Conservation (phyloP, 2,329 filamentous ascomycete genomes). For the Ophioceras dolichostomum region DNA sequence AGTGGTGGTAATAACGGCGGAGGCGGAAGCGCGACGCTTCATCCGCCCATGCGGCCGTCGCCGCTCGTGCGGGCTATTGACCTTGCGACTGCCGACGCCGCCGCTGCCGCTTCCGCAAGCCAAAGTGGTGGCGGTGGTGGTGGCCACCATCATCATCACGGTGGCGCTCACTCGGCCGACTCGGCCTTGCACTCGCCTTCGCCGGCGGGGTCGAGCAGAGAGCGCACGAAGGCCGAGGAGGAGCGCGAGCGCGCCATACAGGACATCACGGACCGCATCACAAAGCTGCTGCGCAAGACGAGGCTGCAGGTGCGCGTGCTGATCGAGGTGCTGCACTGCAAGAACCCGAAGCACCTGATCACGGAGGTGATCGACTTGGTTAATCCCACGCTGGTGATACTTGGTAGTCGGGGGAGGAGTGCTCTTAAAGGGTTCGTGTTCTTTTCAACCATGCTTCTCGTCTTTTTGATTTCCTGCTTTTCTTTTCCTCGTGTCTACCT, state of each 20-base stretch:
- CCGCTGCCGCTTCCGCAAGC: too few relatives aligned
- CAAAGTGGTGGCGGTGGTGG: constrained; percentile 10
- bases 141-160: too few relatives aligned
- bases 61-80: constrained; percentile 23
- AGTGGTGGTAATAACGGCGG: too few relatives aligned
- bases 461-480: too few relatives aligned
- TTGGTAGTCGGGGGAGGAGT: constrained; percentile 83
- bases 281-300: constrained; percentile 82
- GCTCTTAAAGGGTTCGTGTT: constrained; percentile 75
- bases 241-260: constrained; percentile 74
- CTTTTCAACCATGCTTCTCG: too few relatives aligned
- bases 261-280: constrained; percentile 70
- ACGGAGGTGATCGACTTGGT: constrained; percentile 94
- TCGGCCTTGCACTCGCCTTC: constrained; percentile 16
- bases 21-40: constrained; percentile 17
- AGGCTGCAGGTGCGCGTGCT: constrained; percentile 85
- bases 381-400: constrained; percentile 81
- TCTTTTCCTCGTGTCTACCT: background rate
- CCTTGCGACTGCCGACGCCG: constrained; percentile 9
- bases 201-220: constrained; percentile 34
- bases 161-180: background rate
- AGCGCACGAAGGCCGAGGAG: constrained; percentile 52
- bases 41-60: constrained; percentile 14
- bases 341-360: constrained; percentile 90
- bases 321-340: constrained; percentile 95